Conservation (phyloP, 2,329 filamentous ascomycete genomes). For the Penicillium sp. region DNA sequence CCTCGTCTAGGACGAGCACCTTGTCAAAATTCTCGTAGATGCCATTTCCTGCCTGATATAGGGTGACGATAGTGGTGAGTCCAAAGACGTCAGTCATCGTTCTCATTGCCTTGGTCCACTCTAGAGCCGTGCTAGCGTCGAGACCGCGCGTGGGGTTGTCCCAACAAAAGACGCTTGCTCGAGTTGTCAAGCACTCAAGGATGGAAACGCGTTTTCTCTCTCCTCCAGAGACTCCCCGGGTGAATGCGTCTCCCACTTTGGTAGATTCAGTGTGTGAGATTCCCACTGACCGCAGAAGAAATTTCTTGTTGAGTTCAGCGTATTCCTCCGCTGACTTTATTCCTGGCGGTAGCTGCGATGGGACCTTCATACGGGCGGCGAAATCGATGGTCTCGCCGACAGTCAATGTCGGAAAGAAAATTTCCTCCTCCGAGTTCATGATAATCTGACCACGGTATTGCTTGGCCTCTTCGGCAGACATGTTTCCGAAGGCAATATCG, state of each 20-base stretch:
- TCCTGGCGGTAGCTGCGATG: not conserved
- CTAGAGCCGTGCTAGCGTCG: not conserved
- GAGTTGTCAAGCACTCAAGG: not conserved
- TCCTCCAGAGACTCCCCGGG: not conserved
- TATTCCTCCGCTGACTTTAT: not conserved
- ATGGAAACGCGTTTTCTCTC: constrained; percentile 3
- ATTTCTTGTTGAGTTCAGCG: not conserved
- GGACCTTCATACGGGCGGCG: constrained; percentile 41
- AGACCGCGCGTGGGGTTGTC: not conserved
- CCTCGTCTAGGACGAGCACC: not conserved
- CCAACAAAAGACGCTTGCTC: not conserved
- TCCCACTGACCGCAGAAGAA: not conserved
- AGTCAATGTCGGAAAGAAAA: constrained; percentile 44
- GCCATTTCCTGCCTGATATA: not conserved
- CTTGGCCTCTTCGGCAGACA: constrained; percentile 34
- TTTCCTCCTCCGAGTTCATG: constrained; percentile 47
- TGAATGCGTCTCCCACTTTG: not conserved
- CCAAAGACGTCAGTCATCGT: not conserved
- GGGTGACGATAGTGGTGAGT: not conserved
- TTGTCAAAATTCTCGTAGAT: not conserved
- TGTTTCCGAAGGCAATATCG: constrained; percentile 48
- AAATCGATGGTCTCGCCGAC: constrained; percentile 47
- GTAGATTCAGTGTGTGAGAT: not conserved
- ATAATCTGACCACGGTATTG: constrained; percentile 50
- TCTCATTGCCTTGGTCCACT: not conserved